A percentile compares a stretch with the other conserved stretches of the same genome.
These are phyloP conservation scores for Amanita exitialis DNA, from an alignment of 768 basidiomycete genomes.

Conservation along the genomic window DNA sequence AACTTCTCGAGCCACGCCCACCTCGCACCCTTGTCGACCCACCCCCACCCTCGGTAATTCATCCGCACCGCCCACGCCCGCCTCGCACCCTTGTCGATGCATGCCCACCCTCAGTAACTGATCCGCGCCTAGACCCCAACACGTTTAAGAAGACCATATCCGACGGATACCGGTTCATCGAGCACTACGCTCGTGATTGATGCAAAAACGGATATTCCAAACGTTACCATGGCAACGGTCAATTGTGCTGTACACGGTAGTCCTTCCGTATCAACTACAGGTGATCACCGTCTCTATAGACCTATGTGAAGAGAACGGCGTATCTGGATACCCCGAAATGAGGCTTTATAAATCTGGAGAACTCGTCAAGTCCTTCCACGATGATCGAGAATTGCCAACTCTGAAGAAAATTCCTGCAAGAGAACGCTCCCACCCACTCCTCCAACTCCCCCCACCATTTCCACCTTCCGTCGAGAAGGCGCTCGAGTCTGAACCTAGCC, in stretches of 20 bases:
- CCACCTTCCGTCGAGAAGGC: constrained; percentile 8
- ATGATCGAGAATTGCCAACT: constrained; percentile 40
- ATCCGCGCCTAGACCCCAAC: constrained; percentile 54
- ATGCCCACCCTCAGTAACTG: too few species aligned
- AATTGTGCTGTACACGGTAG: too few species aligned
- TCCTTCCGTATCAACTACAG: neutral
- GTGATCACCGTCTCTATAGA: constrained; percentile 33
- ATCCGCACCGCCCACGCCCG: too few species aligned
- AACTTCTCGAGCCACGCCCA: constrained; percentile 27
- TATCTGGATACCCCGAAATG: constrained; percentile 70
- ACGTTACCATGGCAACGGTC: constrained; percentile 55
- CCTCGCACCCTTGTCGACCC: too few species aligned
- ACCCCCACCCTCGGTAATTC: too few species aligned
- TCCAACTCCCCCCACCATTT: neutral
- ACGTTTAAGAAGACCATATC: constrained; percentile 44
- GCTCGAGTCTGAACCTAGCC: constrained; percentile 8
- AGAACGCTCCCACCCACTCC: constrained; percentile 23
- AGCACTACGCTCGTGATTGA: constrained; percentile 64
- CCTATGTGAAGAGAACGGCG: constrained; percentile 59
- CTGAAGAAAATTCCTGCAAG: constrained; percentile 43
- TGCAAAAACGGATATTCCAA: constrained; percentile 34
- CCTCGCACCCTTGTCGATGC: too few species aligned
- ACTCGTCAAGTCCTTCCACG: constrained; percentile 44
- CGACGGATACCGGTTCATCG: constrained; percentile 70
- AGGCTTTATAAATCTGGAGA: constrained; percentile 63